A percentile compares a stretch with the other conserved stretches of the same genome.
phyloP scores from a whole-genome alignment of 2,329 filamentous ascomycete species.

The Colletotrichum sp. region DNA sequence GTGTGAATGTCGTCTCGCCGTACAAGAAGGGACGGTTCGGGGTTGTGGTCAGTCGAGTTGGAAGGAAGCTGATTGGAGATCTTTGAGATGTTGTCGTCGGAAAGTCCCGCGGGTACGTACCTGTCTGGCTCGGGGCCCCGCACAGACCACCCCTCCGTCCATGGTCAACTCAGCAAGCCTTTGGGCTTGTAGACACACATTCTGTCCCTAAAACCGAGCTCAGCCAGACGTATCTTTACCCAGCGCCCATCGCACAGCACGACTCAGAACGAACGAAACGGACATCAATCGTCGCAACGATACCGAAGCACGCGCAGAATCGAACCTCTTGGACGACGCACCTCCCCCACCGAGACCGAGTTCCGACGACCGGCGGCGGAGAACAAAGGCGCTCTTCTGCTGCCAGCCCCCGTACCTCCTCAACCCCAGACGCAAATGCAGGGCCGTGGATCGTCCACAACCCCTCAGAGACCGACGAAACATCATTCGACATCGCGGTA shows the following conservation, averaged over 20 bases:
- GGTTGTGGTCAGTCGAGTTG: conserved; percentile 18
- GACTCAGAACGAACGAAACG: not conserved
- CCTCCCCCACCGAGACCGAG: not conserved
- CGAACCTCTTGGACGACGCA: not conserved
- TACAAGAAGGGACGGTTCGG: conserved; percentile 5
- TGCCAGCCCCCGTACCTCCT: not conserved
- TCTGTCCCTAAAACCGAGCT: conserved; percentile 19
- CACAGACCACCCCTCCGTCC: conserved; percentile 16
- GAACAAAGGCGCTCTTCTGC: conserved; percentile 14
- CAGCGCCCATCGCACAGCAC: conserved; percentile 5
- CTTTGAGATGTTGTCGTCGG: conserved; percentile 20
- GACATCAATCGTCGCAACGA: not conserved
- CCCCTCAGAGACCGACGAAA: not conserved
- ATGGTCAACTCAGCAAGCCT: conserved; percentile 14
- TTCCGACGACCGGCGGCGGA: conserved; percentile 6
- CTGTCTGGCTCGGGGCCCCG: not conserved
- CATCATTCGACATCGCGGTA: not conserved
- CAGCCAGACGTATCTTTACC: conserved; percentile 6
- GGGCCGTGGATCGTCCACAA: conserved; percentile 18
- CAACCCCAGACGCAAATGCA: conserved; percentile 18
- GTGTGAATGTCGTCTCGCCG: conserved; percentile 20
- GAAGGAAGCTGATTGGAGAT: conserved; percentile 22
- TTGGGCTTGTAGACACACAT: conserved; percentile 18
- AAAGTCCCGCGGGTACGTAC: conserved; percentile 20
- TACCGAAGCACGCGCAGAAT: not conserved